Percentiles rank a stretch among this genome's conserved stretches.
Conservation (phyloP, 2,329 filamentous ascomycete species). For the Blastomyces emzantsi region DNA sequence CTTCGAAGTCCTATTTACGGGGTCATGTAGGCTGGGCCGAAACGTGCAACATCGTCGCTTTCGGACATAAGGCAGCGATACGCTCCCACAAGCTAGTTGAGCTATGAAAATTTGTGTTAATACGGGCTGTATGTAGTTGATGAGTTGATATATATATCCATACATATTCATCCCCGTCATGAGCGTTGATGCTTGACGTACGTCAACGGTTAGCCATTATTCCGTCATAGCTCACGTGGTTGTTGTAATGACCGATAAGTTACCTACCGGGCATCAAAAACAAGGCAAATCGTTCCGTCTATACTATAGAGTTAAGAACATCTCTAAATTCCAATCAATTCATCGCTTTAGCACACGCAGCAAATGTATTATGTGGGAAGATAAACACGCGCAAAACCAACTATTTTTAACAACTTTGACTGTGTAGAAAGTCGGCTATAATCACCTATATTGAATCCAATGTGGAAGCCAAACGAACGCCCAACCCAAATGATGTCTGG, state of each 20-base stretch:
- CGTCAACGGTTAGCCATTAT: not conserved
- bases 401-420: not conserved
- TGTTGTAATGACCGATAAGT: not conserved
- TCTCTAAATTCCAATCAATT: not conserved
- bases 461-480: not conserved
- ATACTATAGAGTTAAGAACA: not conserved
- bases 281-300: not conserved
- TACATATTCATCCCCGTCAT: not conserved
- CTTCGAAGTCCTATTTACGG: not conserved
- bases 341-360: not conserved
- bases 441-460: not conserved
- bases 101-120: not conserved
- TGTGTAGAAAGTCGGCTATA: not conserved
- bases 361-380: not conserved
- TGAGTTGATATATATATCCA: not conserved
- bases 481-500: constrained; percentile 47
- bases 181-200: not conserved
- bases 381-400: not conserved
- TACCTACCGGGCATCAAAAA: not conserved
- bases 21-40: not conserved
- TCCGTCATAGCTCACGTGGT: not conserved
- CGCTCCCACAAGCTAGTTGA: not conserved
- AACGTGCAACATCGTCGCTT: not conserved
- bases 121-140: not conserved
- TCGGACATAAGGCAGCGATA: not conserved